Conservation (phyloP, 2,329 filamentous ascomycete genomes). For the Alternaria panax region DNA sequence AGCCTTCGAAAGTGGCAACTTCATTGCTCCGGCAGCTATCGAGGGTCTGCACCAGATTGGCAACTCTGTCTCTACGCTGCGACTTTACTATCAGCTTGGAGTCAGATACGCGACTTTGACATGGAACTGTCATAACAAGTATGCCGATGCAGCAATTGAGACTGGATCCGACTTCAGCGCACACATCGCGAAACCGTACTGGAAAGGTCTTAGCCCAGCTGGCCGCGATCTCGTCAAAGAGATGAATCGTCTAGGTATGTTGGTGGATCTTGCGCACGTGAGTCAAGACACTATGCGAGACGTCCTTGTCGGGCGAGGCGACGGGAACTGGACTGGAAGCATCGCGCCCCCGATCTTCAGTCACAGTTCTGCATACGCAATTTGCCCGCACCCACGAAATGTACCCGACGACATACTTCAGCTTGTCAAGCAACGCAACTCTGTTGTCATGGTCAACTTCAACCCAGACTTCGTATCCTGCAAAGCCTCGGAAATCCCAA, state of each 20-base stretch:
- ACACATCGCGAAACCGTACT: constrained; percentile 62
- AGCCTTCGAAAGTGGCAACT: constrained; percentile 54
- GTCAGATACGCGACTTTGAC: constrained; percentile 89
- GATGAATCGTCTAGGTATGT: constrained; percentile 94
- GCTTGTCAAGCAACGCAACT: constrained; percentile 74
- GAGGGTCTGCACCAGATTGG: constrained; percentile 89
- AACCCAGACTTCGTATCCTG: constrained; percentile 84
- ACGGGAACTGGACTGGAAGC: constrained; percentile 70
- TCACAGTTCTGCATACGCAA: constrained; percentile 79
- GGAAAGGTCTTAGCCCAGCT: constrained; percentile 74
- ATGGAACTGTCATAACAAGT: constrained; percentile 92
- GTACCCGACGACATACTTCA: constrained; percentile 84
- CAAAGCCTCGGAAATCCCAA: constrained; percentile 62
- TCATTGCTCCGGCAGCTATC: constrained; percentile 49
- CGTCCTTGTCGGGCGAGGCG: constrained; percentile 68
- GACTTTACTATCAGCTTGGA: constrained; percentile 77
- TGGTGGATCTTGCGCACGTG: constrained; percentile 87
- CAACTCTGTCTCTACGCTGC: constrained; percentile 78
- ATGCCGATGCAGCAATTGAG: constrained; percentile 82
- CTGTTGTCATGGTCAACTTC: constrained; percentile 92
- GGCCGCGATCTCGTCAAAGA: constrained; percentile 77
- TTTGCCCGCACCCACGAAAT: constrained; percentile 90
- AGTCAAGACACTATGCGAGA: constrained; percentile 84
- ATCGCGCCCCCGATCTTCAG: constrained; percentile 86
- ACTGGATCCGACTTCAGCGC: constrained; percentile 52